These are phyloP conservation scores for Dimargaris xerosporica DNA, from an alignment of 192 early-diverging fungal species.

Conservation along the genomic window DNA sequence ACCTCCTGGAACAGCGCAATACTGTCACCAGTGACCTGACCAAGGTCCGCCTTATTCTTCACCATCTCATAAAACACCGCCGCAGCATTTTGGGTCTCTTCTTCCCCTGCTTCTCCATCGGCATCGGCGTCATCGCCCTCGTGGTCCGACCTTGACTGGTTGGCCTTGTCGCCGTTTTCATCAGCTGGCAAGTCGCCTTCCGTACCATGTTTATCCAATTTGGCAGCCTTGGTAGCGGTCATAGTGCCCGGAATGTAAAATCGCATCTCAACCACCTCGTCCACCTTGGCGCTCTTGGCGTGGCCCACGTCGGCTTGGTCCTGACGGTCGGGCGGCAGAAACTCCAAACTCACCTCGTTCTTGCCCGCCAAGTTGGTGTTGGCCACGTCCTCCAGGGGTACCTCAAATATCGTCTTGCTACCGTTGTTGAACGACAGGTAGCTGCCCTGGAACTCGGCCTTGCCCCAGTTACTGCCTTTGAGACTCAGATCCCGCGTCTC, in stretches of 20 bases:
- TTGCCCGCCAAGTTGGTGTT: constrained; percentile 71
- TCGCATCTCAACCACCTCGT: constrained; percentile 78
- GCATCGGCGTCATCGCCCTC: constrained; percentile 20
- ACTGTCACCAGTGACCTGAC: constrained; percentile 70
- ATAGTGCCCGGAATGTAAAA: constrained; percentile 82
- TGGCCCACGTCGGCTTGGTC: constrained; percentile 25
- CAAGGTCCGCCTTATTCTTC: constrained; percentile 79
- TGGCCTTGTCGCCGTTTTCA: constrained; percentile 19
- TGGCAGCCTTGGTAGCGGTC: constrained; percentile 28
- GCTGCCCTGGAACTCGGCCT: constrained; percentile 63
- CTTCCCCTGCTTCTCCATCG: constrained; percentile 51
- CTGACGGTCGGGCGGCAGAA: constrained; percentile 45
- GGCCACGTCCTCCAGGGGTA: constrained; percentile 75
- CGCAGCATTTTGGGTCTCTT: constrained; percentile 22
- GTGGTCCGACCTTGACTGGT: constrained; percentile 27
- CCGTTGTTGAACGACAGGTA: constrained; percentile 67
- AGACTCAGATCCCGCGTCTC: constrained; percentile 75
- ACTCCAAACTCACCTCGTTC: constrained; percentile 87
- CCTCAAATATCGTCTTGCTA: constrained; percentile 77
- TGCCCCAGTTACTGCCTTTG: constrained; percentile 97
- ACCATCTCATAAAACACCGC: constrained; percentile 76
- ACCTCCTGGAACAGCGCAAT: constrained; percentile 81
- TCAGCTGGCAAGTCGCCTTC: constrained; percentile 34
- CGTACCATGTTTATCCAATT: constrained; percentile 17
- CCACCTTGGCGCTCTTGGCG: constrained; percentile 38